Evolutionary conservation across 2,329 filamentous ascomycete species (phyloP), one percentile per base, ranked within the genome.

Genomic region (Byssoonygena ceratinophila): DNA sequence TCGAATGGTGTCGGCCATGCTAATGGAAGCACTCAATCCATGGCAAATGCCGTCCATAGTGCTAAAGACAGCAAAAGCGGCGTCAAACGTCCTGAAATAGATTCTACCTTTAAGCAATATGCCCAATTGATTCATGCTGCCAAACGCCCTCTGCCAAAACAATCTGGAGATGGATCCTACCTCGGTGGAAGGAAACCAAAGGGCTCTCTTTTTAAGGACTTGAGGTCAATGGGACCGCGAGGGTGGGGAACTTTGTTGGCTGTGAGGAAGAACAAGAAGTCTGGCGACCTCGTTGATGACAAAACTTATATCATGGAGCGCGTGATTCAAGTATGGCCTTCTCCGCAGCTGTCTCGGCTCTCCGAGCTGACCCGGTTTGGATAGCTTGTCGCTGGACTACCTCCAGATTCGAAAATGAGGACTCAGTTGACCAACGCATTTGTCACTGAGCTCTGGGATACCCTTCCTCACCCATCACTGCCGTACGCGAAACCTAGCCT

Each of bases 251-350:
- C 84, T 0, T 69, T 87, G 16, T 66, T 78, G 41, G 73, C 78
- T 4, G 68, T 87, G 34, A 70, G 87, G 53, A 76, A 77, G 51
- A 74, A 71, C 55, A 82, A 86, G 66, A 66, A 82, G 29, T 82
- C 79, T 59, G 82, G 84, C 1, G 75, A 79, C 45, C 72, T 83
- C 9, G 68, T 80, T 4, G 82, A 91, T 60, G 87, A 91, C 70
- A 85, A 84, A 69, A 85, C 82, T 1, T 85, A 87, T 74, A 72
- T 87, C 41, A 86, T 88, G 80, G 85, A 88, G 66, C 74, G 79
- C 6, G 75, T 84, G 4, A 87, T 88, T 55, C 78, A 75, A 60
- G 71, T 73, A 65, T 57, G 63, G 1, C 23, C 34, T 20, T 16
- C 6, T 16, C 23, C 6, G 4, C 4, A n/a, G 7, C 16, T 27